Evolutionary conservation across 1,284 basidiomycete species (phyloP), one percentile per base, ranked within the genome.

Genomic region (Cutaneotrichosporon curvatum): DNA sequence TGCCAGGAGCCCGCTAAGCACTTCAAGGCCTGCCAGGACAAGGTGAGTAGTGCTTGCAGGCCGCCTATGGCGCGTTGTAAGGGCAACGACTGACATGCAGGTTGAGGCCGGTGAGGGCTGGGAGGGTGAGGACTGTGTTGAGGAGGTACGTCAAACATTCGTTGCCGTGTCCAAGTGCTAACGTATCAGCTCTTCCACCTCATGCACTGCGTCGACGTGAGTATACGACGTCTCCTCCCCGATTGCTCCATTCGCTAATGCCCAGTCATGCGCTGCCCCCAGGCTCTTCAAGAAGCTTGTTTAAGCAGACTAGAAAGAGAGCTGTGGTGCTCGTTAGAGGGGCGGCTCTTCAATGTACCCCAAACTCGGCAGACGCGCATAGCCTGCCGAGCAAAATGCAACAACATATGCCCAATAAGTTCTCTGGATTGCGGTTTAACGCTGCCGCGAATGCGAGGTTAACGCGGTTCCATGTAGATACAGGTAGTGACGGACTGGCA

Each of bases 11-110:
- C 83, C 53, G 77, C 82, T 37, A 81, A 86, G 70, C 90, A 95
- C 75, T 94, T 94, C 73, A 79, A 84, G 56, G 85, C 91, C 65
- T 95, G 90, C 73, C 79, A 85, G 64, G 85, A 92, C 71, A 89
- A 88, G 73, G 82, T 92, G 16, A 4, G 53, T 21, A 28, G 7
- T 23, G 3, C 33, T 23, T 15, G 11, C 20, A 10, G 9, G 8
- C 10, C 14, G 12, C 8, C 20, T 15, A 22, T 23, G 14, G 21
- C 12, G n/a, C n/a, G n/a, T n/a, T n/a, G n/a, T 23, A 3, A 7
- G 19, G 21, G 19, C 21, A 21, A 19, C 23, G 15, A 38, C 15
- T n/a, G 32, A 28, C 12, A 10, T 38, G 7, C 19, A 56, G 55
- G 56, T 70, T 43, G 74, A 82, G 52, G 76, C 74, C 25, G 89